Evolutionary conservation across 192 early-diverging fungal genomes (phyloP), one percentile per base, ranked within the genome.

Genomic region (Coemansia sp.): DNA sequence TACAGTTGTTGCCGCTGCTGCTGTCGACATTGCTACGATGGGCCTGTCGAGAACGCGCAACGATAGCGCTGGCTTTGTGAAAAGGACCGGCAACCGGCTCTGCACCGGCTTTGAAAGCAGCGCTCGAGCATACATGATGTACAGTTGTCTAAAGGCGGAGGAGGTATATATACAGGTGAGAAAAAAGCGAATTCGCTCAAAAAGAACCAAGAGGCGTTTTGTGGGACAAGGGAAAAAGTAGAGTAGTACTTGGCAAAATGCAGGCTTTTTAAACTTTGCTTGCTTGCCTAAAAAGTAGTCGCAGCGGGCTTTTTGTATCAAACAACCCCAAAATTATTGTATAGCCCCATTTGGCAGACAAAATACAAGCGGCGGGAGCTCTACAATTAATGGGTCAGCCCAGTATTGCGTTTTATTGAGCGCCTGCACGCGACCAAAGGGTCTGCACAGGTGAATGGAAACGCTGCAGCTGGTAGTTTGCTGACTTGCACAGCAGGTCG

Each of bases 11-110:
- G 34, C 46, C 6, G 60, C 46, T 0, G 48, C 60, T 0, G 60
- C 60, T 3, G 60, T 61, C 26, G 48, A 47, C 60, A 61, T 61
- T 25, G 47, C 60, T 50, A 25, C 46, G 19, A 15, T 17, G 42
- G 42, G 14, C n/a, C 42, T 20, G 62, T 31, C n/a, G 6, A 34
- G 31, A 9, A 34, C 31, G 31, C 31, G 31, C 31, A 34, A 34
- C 31, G 31, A 34, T 34, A 34, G 21, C 25, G 42, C 36, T 46
- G 28, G 55, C 14, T 34, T 34, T 34, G 31, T 34, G 31, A 34
- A 38, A 40, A 44, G 57, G 8, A 23, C 11, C 1, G 57, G 57
- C 34, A 59, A 14, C 38, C 57, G 57, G 9, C 42, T 59, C 17
- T 31, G 55, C 9, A 21, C 55, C 9, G 42, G 37, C 42, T 46